Evolutionary conservation across 1,284 basidiomycete species (phyloP).

Genomic region (Phellinidium pouzarii): DNA sequence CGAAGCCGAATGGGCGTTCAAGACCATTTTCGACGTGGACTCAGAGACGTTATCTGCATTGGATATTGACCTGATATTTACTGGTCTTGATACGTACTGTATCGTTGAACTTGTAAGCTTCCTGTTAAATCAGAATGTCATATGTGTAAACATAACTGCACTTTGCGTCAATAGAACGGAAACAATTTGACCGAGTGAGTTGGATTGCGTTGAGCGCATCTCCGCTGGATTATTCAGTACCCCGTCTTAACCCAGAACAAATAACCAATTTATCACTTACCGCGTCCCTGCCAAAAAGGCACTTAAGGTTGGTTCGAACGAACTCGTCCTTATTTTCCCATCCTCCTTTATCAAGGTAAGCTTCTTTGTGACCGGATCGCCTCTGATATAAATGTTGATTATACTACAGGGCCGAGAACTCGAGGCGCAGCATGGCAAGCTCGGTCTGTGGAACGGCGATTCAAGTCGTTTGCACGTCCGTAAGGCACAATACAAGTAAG

Average conservation of each 20-base stretch:
- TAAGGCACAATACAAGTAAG: slow-evolving; percentile 83
- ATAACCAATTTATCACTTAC: slow-evolving; percentile 76
- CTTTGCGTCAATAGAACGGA: slow-evolving; percentile 50
- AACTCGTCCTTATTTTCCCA: slow-evolving; percentile 63
- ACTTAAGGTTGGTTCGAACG: slow-evolving; percentile 56
- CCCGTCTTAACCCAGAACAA: slow-evolving; percentile 35
- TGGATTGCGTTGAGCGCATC: background rate
- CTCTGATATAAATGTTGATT: too few species aligned
- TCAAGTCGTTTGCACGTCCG: slow-evolving; percentile 80
- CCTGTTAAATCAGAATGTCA: background rate
- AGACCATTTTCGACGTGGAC: slow-evolving; percentile 52
- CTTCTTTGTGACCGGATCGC: slow-evolving; percentile 3
- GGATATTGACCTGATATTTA: slow-evolving; percentile 73
- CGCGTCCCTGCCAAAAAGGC: slow-evolving; percentile 50
- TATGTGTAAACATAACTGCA: background rate
- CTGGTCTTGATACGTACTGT: slow-evolving; percentile 85
- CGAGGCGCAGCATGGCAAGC: slow-evolving; percentile 55
- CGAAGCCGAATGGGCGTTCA: slow-evolving; percentile 83
- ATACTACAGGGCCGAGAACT: slow-evolving; percentile 55
- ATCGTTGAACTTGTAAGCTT: slow-evolving; percentile 55
- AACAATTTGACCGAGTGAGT: slow-evolving; percentile 53
- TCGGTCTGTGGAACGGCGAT: slow-evolving; percentile 80
- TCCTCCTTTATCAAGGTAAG: slow-evolving; percentile 69
- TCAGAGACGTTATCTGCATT: slow-evolving; percentile 38
- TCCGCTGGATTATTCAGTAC: background rate